A percentile compares a stretch with the other conserved stretches of the same genome.
Conservation (phyloP, 2,329 filamentous ascomycete genomes). For the Claviceps sp. region DNA sequence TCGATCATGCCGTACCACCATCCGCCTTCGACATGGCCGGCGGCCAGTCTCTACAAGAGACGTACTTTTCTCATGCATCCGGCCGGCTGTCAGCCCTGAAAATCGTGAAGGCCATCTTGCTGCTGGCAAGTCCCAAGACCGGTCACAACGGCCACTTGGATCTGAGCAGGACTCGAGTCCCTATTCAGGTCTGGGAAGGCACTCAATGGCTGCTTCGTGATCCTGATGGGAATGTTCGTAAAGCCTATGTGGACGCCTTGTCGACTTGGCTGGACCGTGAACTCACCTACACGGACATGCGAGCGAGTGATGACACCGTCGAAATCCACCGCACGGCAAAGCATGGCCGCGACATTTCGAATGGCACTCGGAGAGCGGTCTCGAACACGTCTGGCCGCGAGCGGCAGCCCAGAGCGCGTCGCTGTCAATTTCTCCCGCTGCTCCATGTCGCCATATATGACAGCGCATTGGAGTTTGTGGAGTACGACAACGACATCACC, state of each 20-base stretch:
- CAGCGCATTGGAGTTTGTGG: constrained; percentile 60
- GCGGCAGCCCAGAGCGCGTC: constrained; percentile 33
- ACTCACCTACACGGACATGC: constrained; percentile 52
- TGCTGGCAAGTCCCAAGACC: constrained; percentile 61
- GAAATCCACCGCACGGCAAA: constrained; percentile 31
- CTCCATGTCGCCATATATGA: constrained; percentile 86
- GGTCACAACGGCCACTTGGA: constrained; percentile 45
- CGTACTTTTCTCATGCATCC: constrained; percentile 37
- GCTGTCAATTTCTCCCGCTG: constrained; percentile 65
- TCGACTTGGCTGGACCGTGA: constrained; percentile 77
- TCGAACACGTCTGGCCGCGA: constrained; percentile 55
- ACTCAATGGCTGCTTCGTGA: constrained; percentile 88
- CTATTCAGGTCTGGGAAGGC: constrained; percentile 84
- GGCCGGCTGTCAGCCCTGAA: constrained; percentile 56
- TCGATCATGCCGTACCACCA: constrained; percentile 19
- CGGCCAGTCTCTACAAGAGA: constrained; percentile 33
- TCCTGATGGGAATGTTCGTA: constrained; percentile 61
- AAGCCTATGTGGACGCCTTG: constrained; percentile 74
- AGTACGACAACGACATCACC: constrained; percentile 61
- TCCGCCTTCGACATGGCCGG: constrained; percentile 27
- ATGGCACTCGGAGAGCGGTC: constrained; percentile 45
- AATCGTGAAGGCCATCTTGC: constrained; percentile 68
- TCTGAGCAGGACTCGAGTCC: constrained; percentile 60
- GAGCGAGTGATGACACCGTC: constrained; percentile 43
- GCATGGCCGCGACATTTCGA: constrained; percentile 26